A percentile compares a stretch with the other conserved stretches of the same genome.
These are phyloP conservation scores for Phytophthora capsici DNA, from an alignment of 352 stramenopile genomes.

Conservation along the genomic window DNA sequence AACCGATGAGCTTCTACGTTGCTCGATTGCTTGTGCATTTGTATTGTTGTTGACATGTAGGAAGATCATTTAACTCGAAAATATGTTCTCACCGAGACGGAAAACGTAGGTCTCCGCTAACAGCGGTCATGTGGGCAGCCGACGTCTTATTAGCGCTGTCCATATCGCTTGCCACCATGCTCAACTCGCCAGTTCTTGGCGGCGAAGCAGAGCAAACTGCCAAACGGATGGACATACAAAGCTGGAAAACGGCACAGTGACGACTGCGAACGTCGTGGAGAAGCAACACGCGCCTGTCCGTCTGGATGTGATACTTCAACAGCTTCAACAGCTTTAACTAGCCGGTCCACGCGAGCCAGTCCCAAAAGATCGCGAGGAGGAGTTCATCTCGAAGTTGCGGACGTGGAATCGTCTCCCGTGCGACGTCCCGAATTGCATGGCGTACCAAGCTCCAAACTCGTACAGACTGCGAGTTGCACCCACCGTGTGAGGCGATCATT, in stretches of 20 bases:
- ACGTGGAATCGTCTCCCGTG: conserved; percentile 10
- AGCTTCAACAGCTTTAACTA: conserved; percentile 41
- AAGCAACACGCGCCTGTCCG: conserved; percentile 32
- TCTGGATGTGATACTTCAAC: conserved; percentile 32
- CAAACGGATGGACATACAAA: conserved; percentile 8
- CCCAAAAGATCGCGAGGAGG: conserved; percentile 26
- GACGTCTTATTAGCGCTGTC: conserved; percentile 31
- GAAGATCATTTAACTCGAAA: neutral
- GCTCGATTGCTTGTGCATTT: neutral
- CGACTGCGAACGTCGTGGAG: conserved; percentile 8
- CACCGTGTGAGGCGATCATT: conserved; percentile 2
- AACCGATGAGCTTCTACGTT: neutral
- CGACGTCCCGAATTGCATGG: conserved; percentile 30
- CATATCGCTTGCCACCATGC: conserved; percentile 23
- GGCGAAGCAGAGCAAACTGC: conserved; percentile 1
- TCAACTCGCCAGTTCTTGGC: conserved; percentile 28
- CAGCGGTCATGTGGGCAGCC: conserved; percentile 25
- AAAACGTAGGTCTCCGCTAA: conserved; percentile 28
- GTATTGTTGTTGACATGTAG: neutral
- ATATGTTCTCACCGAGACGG: conserved; percentile 23
- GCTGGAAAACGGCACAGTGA: conserved; percentile 3
- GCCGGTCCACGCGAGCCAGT: conserved; percentile 40
- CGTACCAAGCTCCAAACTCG: neutral
- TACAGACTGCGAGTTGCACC: conserved; percentile 7
- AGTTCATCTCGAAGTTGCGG: conserved; percentile 14